Evolutionary conservation across 495 filamentous ascomycete genomes (phyloP).

Genomic region (Xeromyces bisporus): DNA sequence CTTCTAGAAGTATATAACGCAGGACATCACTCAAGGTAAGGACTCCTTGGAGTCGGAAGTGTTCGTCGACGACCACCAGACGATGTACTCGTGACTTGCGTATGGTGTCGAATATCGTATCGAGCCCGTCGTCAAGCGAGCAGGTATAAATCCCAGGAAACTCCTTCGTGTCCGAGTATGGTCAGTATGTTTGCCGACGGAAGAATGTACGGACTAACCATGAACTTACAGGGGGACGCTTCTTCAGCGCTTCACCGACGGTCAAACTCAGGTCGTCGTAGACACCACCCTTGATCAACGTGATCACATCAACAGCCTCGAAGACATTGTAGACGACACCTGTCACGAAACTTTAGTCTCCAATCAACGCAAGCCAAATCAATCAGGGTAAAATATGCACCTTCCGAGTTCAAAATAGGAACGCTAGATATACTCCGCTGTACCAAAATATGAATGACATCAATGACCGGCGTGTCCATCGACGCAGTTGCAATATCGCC

Average conservation of each 20-base stretch:
- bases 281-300: slow-evolving; percentile 79
- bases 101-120: slow-evolving; percentile 94
- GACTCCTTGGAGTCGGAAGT: slow-evolving; percentile 69
- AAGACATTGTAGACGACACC: slow-evolving; percentile 85
- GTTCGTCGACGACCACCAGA: slow-evolving; percentile 80
- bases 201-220: background rate
- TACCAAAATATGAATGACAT: slow-evolving; percentile 89
- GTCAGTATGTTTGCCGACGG: background rate
- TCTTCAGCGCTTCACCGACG: slow-evolving; percentile 80
- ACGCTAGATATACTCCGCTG: slow-evolving; percentile 87
- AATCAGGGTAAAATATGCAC: slow-evolving; percentile 17
- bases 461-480: slow-evolving; percentile 89
- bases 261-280: slow-evolving; percentile 80
- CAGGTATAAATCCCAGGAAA: slow-evolving; percentile 96
- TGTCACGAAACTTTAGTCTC: slow-evolving; percentile 8
- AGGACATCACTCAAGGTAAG: slow-evolving; percentile 93
- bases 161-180: slow-evolving; percentile 35
- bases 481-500: slow-evolving; percentile 58
- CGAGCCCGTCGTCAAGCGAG: slow-evolving; percentile 73
- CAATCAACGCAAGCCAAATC: background rate
- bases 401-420: slow-evolving; percentile 73
- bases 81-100: slow-evolving; percentile 87
- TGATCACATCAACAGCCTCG: slow-evolving; percentile 93
- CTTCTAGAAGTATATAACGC: slow-evolving; percentile 80
- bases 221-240: slow-evolving; percentile 54